These are phyloP conservation scores for Gracilaria caudata DNA, from an alignment of 23 red algal genomes.

Conservation along the genomic window DNA sequence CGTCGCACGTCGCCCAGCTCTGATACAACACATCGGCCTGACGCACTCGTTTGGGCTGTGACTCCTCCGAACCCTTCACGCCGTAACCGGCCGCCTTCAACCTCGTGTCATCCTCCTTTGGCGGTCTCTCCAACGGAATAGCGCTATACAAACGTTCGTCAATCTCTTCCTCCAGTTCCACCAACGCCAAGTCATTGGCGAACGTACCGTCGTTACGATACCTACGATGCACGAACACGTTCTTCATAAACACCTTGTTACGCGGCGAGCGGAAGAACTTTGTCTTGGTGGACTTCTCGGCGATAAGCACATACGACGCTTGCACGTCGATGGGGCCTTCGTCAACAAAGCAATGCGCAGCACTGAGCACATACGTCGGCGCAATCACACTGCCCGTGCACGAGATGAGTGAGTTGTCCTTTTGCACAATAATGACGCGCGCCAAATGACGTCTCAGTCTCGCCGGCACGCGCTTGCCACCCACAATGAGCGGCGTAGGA, in stretches of 20 bases:
- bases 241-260: conserved; percentile 50
- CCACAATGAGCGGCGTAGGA: background rate
- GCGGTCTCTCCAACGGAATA: background rate
- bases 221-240: conserved; percentile 35
- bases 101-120: background rate
- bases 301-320: conserved; percentile 37
- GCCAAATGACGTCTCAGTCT: conserved; percentile 7
- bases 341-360: conserved; percentile 40
- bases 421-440: background rate
- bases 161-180: conserved; percentile 22
- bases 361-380: conserved; percentile 30
- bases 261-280: conserved; percentile 15
- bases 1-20: conserved; percentile 24
- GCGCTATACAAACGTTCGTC: background rate
- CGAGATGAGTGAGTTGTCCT: background rate
- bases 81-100: conserved; percentile 34
- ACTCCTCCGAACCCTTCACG: background rate
- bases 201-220: conserved; percentile 21
- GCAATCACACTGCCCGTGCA: conserved; percentile 39
- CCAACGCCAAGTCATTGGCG: conserved; percentile 28
- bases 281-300: conserved; percentile 3
- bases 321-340: background rate
- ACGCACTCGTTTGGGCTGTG: background rate
- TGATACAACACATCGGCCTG: conserved; percentile 22
- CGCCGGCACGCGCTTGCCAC: background rate